Base-by-base conservation (phyloP, 1,284 basidiomycete species). In the Moesziomyces antarcticus region DNA sequence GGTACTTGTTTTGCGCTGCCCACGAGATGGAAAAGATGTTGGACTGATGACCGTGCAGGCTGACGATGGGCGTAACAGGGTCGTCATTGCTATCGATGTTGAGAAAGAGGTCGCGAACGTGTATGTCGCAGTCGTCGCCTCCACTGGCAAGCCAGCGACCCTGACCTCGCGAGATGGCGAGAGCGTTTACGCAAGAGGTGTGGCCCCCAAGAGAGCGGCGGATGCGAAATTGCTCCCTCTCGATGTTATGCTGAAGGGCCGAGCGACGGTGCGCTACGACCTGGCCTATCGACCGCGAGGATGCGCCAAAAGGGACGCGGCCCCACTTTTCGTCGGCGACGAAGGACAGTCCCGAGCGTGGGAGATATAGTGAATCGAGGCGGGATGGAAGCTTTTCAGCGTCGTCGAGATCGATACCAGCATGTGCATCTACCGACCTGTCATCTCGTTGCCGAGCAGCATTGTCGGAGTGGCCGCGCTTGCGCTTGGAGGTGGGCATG, bases 1-100 rank as follows among this genome's bases (percentile, higher is more conserved):
- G 70, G n/a, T 56, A 65, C 50, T 59, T 49, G 37, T 69, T 64
- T 13, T 73, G 42, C 1, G 64, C 64, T 1, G 60, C 51, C 70
- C 70, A 73, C n/a, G 50, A 33, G 48, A 68, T 53, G 6, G 70
- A 73, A 24, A 73, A 73, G 70, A 73, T 63, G 59, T 73, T 73
- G 58, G 63, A 67, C 14, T 58, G 24, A 18, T 73, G 70, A 9
- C 70, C 70, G 7, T 68, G 41, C 11, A 73, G 52, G n/a, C 53
- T 58, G 30, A 46, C 41, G 6, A 68, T 14, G 2, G 70, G 70
- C 5, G 55, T 43, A 21, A 25, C 24, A 25, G 25, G 27, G 20
- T 61, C 27, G 13, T 24, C 25, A 1, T 27, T 25, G 18, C 48
- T 13, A 27, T 22, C 18, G n/a, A 60, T 44, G 35, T 63, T 47